Evolutionary conservation across 2,329 filamentous ascomycete species (phyloP).

Genomic region (Magnaporthiopsis incrustans): DNA sequence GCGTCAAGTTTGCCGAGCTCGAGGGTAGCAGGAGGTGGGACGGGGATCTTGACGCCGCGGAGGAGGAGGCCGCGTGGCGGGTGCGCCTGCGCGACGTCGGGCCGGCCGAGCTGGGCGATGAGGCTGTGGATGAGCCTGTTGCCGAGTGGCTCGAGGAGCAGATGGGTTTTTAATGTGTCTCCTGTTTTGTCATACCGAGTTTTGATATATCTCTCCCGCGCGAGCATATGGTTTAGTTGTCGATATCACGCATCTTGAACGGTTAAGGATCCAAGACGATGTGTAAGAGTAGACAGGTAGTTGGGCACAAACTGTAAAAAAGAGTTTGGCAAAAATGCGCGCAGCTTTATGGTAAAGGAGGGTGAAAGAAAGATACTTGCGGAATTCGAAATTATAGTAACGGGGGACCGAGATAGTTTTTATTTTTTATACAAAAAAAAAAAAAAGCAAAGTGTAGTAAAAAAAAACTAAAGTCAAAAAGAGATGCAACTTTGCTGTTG

Average conservation of each 20-base stretch:
- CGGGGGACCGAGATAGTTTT: too few relatives aligned
- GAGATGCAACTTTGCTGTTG: not conserved
- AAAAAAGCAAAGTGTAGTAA: too few relatives aligned
- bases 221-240: not conserved
- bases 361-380: too few relatives aligned
- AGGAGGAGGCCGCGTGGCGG: slow-evolving; percentile 26
- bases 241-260: too few relatives aligned
- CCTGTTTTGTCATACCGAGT: not conserved
- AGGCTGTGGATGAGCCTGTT: slow-evolving; percentile 2
- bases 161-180: not conserved
- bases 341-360: too few relatives aligned
- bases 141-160: slow-evolving; percentile 4
- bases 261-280: not conserved
- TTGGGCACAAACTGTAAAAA: too few relatives aligned
- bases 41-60: slow-evolving; percentile 24
- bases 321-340: too few relatives aligned
- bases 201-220: not conserved
- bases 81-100: slow-evolving; percentile 32
- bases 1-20: slow-evolving; percentile 37
- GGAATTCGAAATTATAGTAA: too few relatives aligned
- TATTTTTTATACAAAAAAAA: too few relatives aligned
- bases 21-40: slow-evolving; percentile 34
- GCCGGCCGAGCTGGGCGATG: not conserved
- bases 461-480: not conserved
- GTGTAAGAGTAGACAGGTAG: too few relatives aligned